Conservation (phyloP, 2,329 filamentous ascomycete genomes). For the Aureobasidium sp. region DNA sequence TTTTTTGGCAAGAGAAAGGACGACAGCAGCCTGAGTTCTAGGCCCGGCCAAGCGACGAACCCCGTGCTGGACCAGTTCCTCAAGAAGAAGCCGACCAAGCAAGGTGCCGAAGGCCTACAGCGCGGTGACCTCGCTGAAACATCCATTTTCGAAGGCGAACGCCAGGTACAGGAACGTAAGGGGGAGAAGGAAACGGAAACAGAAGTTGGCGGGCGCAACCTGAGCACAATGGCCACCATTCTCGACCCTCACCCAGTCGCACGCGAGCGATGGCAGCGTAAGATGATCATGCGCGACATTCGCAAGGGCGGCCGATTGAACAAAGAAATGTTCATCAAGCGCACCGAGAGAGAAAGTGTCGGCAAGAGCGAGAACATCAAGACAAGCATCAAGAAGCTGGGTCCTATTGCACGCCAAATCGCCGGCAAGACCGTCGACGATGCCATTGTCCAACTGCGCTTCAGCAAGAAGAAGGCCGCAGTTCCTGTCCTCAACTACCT, state of each 20-base stretch:
- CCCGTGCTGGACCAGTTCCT: constrained; percentile 58
- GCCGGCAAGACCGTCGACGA: constrained; percentile 90
- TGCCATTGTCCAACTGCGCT: constrained; percentile 89
- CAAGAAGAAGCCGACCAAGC: constrained; percentile 26
- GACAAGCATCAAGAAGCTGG: constrained; percentile 87
- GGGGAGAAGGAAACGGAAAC: constrained; percentile 21
- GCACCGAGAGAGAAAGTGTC: constrained; percentile 52
- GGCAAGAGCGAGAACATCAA: constrained; percentile 66
- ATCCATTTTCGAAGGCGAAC: constrained; percentile 47
- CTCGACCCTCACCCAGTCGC: constrained; percentile 69
- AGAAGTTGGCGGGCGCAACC: constrained; percentile 32
- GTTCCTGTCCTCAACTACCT: constrained; percentile 72
- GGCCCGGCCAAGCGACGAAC: constrained; percentile 28
- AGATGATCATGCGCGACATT: constrained; percentile 73
- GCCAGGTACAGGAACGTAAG: constrained; percentile 19
- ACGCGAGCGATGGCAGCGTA: constrained; percentile 70
- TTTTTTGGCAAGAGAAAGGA: constrained; percentile 20
- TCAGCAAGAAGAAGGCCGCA: constrained; percentile 88
- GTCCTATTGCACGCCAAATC: constrained; percentile 79
- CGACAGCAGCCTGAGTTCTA: background rate
- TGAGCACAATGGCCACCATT: constrained; percentile 51
- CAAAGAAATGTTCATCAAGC: constrained; percentile 59
- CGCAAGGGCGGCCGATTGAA: constrained; percentile 59
- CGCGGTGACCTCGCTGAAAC: constrained; percentile 41
- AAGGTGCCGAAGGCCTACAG: constrained; percentile 15